Conservation (phyloP, 768 basidiomycete genomes). For the Collybia sp. region DNA sequence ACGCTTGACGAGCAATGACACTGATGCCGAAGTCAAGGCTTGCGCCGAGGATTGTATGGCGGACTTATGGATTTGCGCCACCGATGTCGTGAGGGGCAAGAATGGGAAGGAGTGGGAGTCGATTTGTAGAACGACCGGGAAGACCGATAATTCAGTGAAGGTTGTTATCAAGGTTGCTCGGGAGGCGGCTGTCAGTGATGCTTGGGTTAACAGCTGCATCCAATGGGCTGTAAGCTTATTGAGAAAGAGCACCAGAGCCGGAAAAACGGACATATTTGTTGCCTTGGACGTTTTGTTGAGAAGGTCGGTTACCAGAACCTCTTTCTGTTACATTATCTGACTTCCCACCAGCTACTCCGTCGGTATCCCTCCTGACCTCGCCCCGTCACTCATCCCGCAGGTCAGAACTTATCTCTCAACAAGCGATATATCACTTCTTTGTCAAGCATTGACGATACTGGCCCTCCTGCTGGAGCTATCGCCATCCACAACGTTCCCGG, state of each 20-base stretch:
- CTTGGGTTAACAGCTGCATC: conserved; percentile 79
- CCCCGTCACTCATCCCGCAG: conserved; percentile 61
- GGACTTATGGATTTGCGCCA: conserved; percentile 84
- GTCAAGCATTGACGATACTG: conserved; percentile 63
- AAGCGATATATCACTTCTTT: conserved; percentile 72
- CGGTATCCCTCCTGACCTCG: conserved; percentile 51
- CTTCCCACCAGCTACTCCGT: conserved; percentile 26
- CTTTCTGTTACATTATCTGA: background rate
- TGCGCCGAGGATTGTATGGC: conserved; percentile 82
- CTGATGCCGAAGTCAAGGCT: conserved; percentile 86
- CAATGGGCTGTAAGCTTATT: conserved; percentile 74
- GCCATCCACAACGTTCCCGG: conserved; percentile 66
- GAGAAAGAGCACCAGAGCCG: conserved; percentile 72
- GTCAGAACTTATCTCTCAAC: conserved; percentile 73
- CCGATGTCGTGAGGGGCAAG: conserved; percentile 61
- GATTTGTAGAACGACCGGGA: conserved; percentile 66
- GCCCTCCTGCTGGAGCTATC: conserved; percentile 66
- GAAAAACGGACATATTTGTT: conserved; percentile 76
- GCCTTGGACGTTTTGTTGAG: conserved; percentile 70
- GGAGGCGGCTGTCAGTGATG: conserved; percentile 63
- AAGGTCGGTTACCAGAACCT: conserved; percentile 36
- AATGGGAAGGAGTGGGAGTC: conserved; percentile 77
- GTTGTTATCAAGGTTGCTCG: conserved; percentile 83
- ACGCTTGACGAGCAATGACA: conserved; percentile 73
- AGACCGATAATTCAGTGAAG: conserved; percentile 70